phyloP scores from a whole-genome alignment of 1,284 basidiomycete genomes.

The Malassezia cuniculi region DNA sequence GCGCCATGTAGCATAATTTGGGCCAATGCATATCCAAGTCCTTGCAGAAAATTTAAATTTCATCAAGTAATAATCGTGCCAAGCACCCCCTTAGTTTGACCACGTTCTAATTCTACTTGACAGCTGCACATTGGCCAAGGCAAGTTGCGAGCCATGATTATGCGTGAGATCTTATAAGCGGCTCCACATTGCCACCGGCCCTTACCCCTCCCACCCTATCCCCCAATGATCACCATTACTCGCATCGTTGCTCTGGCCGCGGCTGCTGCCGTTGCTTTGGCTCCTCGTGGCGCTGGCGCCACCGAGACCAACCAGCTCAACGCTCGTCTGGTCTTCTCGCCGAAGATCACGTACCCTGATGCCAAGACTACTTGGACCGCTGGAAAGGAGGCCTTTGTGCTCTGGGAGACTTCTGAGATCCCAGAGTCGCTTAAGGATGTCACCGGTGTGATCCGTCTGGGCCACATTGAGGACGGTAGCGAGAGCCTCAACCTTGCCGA shows the following conservation, averaged over 20 bases:
- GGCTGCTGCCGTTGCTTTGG: not conserved
- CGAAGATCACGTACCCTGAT: constrained; percentile 17
- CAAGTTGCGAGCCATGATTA: too few species aligned
- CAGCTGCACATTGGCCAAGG: too few species aligned
- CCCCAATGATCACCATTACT: constrained; percentile 9
- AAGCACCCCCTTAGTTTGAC: too few species aligned
- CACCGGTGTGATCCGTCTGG: constrained; percentile 15
- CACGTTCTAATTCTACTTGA: too few species aligned
- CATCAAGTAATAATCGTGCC: too few species aligned
- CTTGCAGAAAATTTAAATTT: too few species aligned
- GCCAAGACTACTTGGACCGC: constrained; percentile 13
- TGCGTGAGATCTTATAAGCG: too few species aligned
- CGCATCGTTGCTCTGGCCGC: constrained; percentile 1
- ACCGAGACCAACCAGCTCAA: not conserved
- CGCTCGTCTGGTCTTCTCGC: constrained; percentile 20
- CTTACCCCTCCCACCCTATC: too few species aligned
- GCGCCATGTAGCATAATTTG: too few species aligned
- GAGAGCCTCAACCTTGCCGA: constrained; percentile 14
- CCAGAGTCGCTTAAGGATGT: constrained; percentile 5
- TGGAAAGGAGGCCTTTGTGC: constrained; percentile 13
- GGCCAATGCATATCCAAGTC: too few species aligned
- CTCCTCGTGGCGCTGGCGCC: not conserved
- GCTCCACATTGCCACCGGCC: too few species aligned
- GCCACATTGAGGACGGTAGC: constrained; percentile 11
- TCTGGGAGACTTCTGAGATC: constrained; percentile 14